Evolutionary conservation across 306 rosid species (phyloP).

Genomic region (Cercis canadensis): DNA sequence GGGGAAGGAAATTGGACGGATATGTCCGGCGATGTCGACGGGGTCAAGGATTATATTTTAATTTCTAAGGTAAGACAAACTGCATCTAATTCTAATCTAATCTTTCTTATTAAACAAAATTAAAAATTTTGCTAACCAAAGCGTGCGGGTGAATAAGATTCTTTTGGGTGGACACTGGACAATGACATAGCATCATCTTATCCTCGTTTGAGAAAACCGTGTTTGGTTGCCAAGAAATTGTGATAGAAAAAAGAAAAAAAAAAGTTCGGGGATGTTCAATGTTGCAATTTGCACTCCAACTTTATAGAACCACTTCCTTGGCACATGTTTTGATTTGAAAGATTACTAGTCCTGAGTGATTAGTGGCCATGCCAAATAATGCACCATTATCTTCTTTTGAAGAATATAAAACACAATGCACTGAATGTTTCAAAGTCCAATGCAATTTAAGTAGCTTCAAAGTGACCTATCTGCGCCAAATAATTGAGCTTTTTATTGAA

Average conservation of each 20-base stretch:
- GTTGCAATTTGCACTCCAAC: conserved; percentile 9
- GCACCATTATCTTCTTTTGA: conserved; percentile 33
- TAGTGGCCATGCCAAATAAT: conserved; percentile 43
- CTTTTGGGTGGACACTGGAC: conserved; percentile 53
- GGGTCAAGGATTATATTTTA: conserved; percentile 60
- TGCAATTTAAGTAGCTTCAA: conserved; percentile 50
- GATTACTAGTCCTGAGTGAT: background rate
- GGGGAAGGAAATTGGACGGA: conserved; percentile 55
- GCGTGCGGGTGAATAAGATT: conserved; percentile 58
- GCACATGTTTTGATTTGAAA: conserved; percentile 16
- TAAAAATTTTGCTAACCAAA: conserved; percentile 23
- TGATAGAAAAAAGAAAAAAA: background rate
- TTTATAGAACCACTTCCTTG: conserved; percentile 3
- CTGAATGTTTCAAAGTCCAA: conserved; percentile 53
- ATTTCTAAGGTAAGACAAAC: conserved; percentile 37
- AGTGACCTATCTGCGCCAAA: conserved; percentile 47
- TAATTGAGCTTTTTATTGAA: conserved; percentile 34
- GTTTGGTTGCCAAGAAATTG: conserved; percentile 47
- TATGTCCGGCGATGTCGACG: conserved; percentile 70
- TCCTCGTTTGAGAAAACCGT: conserved; percentile 41
- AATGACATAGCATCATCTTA: conserved; percentile 57
- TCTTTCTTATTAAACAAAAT: background rate
- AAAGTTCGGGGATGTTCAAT: conserved; percentile 8
- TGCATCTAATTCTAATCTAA: background rate
- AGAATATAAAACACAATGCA: conserved; percentile 48